Evolutionary conservation across 345 rosid genomes (phyloP).

Genomic region (Acer campestre): DNA sequence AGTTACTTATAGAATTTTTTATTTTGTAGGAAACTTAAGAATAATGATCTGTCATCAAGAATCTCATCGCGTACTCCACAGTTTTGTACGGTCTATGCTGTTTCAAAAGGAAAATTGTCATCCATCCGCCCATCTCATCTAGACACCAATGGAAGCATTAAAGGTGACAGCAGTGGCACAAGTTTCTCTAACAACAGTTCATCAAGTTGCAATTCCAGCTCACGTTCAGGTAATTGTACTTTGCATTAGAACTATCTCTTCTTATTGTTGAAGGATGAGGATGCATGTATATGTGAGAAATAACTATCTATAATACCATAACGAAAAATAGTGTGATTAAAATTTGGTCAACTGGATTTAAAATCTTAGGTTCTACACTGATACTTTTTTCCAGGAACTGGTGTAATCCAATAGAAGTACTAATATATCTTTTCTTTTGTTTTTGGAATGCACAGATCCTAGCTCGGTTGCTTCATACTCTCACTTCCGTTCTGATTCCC

Average conservation of each 20-base stretch:
- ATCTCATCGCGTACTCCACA: slow-evolving; percentile 61
- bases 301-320: not conserved
- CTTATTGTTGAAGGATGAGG: not conserved
- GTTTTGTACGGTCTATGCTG: slow-evolving; percentile 75
- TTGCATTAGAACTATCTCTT: not conserved
- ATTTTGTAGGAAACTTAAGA: slow-evolving; percentile 57
- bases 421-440: slow-evolving; percentile 3
- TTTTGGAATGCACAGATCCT: slow-evolving; percentile 36
- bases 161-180: slow-evolving; percentile 49
- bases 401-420: not conserved
- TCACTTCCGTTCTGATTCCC: slow-evolving; percentile 49
- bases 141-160: slow-evolving; percentile 49
- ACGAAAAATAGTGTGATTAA: not conserved
- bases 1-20: not conserved
- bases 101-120: slow-evolving; percentile 73
- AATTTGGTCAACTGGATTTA: not conserved
- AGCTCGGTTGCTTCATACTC: slow-evolving; percentile 45
- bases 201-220: slow-evolving; percentile 39
- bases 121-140: slow-evolving; percentile 76
- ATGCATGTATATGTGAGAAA: not conserved
- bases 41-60: slow-evolving; percentile 55
- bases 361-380: not conserved
- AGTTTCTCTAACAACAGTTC: slow-evolving; percentile 46
- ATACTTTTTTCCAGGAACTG: not conserved
- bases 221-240: slow-evolving; percentile 46